Evolutionary conservation across 73 alveolate species (phyloP).

Genomic region (Symbiodinium pilosum): DNA sequence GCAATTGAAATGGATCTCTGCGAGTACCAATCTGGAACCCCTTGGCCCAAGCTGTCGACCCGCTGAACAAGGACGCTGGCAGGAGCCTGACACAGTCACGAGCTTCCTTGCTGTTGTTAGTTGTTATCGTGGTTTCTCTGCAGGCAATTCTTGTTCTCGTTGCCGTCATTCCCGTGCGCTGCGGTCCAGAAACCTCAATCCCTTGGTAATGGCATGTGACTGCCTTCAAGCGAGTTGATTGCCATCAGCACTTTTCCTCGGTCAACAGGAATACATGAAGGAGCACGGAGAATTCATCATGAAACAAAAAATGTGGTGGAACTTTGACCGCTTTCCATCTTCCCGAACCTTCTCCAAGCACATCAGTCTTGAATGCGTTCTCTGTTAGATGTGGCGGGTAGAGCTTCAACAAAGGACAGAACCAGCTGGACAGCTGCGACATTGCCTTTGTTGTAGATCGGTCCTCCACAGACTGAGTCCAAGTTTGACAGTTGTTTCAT

Average conservation of each 20-base stretch:
- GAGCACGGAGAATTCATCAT: too few relatives aligned
- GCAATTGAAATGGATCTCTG: not conserved
- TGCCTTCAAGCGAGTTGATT: not conserved
- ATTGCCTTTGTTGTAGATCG: not conserved
- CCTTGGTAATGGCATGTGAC: not conserved
- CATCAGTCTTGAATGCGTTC: too few relatives aligned
- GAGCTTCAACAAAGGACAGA: not conserved
- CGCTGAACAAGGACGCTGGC: not conserved
- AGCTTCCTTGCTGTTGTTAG: not conserved
- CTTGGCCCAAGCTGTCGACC: not conserved
- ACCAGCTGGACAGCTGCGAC: not conserved
- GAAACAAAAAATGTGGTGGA: too few relatives aligned
- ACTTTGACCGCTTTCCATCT: too few relatives aligned
- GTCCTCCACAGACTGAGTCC: not conserved
- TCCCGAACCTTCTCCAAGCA: too few relatives aligned
- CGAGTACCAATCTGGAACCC: not conserved
- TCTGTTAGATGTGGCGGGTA: too few relatives aligned
- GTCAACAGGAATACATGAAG: too few relatives aligned
- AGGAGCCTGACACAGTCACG: too few relatives aligned
- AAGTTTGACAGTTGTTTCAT: too few relatives aligned
- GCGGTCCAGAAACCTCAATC: too few relatives aligned
- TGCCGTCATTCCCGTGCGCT: not conserved
- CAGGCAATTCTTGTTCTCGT: not conserved
- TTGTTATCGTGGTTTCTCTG: not conserved
- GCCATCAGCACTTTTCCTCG: not conserved